A percentile compares a stretch with the other conserved stretches of the same genome.
Evolutionary conservation across 164 flowering plant genomes (phyloP).

Genomic region (Vitis amurensis): DNA sequence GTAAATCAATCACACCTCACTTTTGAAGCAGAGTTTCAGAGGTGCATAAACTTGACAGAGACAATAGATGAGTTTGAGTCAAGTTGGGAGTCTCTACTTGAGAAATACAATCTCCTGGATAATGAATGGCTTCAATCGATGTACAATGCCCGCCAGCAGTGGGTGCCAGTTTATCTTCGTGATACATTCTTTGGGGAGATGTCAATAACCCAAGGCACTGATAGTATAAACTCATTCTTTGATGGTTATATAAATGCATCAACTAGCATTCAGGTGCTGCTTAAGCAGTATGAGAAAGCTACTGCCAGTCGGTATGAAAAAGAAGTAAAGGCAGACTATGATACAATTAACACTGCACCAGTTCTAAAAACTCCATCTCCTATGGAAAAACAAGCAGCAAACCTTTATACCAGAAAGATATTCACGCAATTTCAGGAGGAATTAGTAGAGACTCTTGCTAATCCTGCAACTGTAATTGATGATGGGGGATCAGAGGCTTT

Average conservation of each 20-base stretch:
- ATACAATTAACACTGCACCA: constrained; percentile 39
- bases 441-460: constrained; percentile 53
- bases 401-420: constrained; percentile 41
- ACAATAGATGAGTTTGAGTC: constrained; percentile 57
- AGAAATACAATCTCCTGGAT: constrained; percentile 37
- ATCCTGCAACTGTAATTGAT: constrained; percentile 40
- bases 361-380: constrained; percentile 60
- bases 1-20: constrained; percentile 32
- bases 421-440: constrained; percentile 58
- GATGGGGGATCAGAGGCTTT: constrained; percentile 31
- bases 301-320: constrained; percentile 44
- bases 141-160: constrained; percentile 46
- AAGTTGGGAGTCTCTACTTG: constrained; percentile 39
- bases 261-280: constrained; percentile 40
- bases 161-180: constrained; percentile 59
- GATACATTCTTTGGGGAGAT: constrained; percentile 58
- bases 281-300: constrained; percentile 60
- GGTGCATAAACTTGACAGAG: constrained; percentile 46
- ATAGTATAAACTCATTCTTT: constrained; percentile 38
- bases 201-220: constrained; percentile 27
- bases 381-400: constrained; percentile 64
- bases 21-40: constrained; percentile 47
- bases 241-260: constrained; percentile 49
- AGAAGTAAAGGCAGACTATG: constrained; percentile 61
- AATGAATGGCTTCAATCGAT: constrained; percentile 58